phyloP scores from a whole-genome alignment of 176 grass and related monocot species.

The Zizania latifolia region DNA sequence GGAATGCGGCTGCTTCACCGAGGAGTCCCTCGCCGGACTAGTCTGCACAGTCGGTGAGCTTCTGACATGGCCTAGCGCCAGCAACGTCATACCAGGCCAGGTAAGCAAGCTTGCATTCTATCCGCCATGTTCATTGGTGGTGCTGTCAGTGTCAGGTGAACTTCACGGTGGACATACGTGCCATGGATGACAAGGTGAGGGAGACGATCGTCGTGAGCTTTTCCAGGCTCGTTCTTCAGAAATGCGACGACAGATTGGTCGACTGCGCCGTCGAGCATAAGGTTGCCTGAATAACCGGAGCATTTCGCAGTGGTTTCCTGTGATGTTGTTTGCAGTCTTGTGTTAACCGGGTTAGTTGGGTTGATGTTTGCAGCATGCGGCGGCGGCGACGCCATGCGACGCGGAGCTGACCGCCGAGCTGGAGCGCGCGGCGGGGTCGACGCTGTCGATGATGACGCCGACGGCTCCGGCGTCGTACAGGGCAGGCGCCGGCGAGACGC shows the following conservation, averaged over 20 bases:
- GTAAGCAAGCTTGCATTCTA: conserved; percentile 11
- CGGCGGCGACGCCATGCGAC: conserved; percentile 55
- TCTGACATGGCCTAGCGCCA: conserved; percentile 82
- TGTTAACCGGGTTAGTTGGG: not conserved
- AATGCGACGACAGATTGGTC: conserved; percentile 63
- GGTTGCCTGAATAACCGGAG: conserved; percentile 26
- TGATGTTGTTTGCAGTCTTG: not conserved
- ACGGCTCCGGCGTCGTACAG: not conserved
- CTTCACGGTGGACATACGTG: conserved; percentile 89
- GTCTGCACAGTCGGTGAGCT: conserved; percentile 95
- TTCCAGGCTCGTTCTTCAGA: conserved; percentile 54
- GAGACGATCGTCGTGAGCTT: conserved; percentile 67
- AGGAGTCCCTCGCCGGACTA: conserved; percentile 66
- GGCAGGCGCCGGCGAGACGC: conserved; percentile 26
- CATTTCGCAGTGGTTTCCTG: not conserved
- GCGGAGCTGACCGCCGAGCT: conserved; percentile 54
- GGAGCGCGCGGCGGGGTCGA: conserved; percentile 43
- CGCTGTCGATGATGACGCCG: conserved; percentile 27
- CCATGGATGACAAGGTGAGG: conserved; percentile 68
- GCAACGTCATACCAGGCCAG: conserved; percentile 95
- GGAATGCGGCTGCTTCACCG: too few species aligned
- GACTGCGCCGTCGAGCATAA: conserved; percentile 71
- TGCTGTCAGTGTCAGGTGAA: conserved; percentile 47
- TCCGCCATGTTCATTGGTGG: not conserved
- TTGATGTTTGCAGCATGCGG: conserved; percentile 55